These are phyloP conservation scores for Cryptosporidium sp. DNA, from an alignment of 169 alveolate species.

Conservation along the genomic window DNA sequence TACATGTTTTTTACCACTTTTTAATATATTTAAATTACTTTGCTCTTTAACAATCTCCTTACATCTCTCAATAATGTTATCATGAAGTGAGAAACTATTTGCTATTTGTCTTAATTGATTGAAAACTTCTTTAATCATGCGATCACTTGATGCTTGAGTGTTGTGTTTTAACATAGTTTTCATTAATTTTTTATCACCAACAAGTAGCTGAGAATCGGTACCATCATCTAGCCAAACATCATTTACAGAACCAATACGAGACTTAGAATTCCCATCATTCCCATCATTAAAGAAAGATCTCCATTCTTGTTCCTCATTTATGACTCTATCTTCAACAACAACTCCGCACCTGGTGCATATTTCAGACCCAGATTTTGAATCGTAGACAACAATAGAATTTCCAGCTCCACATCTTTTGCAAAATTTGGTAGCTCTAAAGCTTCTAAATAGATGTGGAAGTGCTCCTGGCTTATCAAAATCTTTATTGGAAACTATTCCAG, in stretches of 20 bases:
- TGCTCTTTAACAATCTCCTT: constrained; percentile 86
- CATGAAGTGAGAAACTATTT: constrained; percentile 84
- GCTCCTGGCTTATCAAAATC: constrained; percentile 38
- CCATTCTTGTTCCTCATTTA: constrained; percentile 92
- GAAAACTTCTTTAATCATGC: constrained; percentile 84
- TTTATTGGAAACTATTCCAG: not conserved
- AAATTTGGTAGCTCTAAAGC: constrained; percentile 70
- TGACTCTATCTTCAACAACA: constrained; percentile 85
- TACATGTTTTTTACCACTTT: constrained; percentile 81
- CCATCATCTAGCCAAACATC: constrained; percentile 90
- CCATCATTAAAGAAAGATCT: constrained; percentile 86
- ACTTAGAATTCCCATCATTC: constrained; percentile 84
- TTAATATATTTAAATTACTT: constrained; percentile 81
- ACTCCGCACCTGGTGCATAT: constrained; percentile 88
- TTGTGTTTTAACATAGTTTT: constrained; percentile 61
- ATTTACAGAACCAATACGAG: constrained; percentile 89
- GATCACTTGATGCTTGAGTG: constrained; percentile 78
- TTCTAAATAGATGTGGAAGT: constrained; percentile 66
- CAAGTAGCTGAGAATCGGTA: constrained; percentile 87
- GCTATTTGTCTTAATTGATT: constrained; percentile 83
- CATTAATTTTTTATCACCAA: constrained; percentile 79
- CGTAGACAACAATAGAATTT: constrained; percentile 81
- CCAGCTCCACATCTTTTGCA: constrained; percentile 87
- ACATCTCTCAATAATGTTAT: constrained; percentile 87
- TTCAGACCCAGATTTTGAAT: constrained; percentile 89